Conservation (phyloP, 1,284 basidiomycete species). For the Cerrena zonata region DNA sequence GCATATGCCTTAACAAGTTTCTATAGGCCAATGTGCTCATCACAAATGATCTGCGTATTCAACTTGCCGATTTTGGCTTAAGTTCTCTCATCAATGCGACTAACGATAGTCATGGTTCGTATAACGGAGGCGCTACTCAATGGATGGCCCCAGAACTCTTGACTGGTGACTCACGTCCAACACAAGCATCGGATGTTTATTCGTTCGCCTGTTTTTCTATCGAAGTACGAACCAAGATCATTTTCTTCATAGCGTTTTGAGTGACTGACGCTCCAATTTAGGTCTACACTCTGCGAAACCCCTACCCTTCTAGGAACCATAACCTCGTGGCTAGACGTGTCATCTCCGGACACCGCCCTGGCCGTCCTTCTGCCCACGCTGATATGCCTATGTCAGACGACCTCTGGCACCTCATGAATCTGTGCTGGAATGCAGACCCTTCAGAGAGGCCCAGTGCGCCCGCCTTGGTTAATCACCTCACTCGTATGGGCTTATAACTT, state of each 20-base stretch:
- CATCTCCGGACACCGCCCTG: not conserved
- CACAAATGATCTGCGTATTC: not conserved
- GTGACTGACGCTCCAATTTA: not conserved
- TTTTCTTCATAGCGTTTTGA: not conserved
- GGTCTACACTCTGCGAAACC: not conserved
- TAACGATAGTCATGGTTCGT: not conserved
- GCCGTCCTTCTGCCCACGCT: not conserved
- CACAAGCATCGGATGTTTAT: conserved; percentile 7
- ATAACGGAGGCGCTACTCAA: not conserved
- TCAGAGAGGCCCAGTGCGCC: no score
- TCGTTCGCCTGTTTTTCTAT: not conserved
- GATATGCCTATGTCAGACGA: not conserved
- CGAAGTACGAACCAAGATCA: not conserved
- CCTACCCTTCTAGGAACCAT: not conserved
- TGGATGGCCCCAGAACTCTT: conserved; percentile 8
- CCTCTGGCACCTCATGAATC: not conserved
- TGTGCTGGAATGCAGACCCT: no score
- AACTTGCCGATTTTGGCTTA: conserved; percentile 7
- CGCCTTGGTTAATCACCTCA: no score
- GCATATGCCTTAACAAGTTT: not conserved
- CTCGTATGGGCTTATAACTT: conserved; percentile 15
- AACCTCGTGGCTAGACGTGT: not conserved
- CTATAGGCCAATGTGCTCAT: conserved; percentile 11
- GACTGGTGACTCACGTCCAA: conserved; percentile 4
- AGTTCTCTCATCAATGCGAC: not conserved